These are phyloP conservation scores for Xylariomycetidae sp. DNA, from an alignment of 2,329 filamentous ascomycete species.

Conservation along the genomic window DNA sequence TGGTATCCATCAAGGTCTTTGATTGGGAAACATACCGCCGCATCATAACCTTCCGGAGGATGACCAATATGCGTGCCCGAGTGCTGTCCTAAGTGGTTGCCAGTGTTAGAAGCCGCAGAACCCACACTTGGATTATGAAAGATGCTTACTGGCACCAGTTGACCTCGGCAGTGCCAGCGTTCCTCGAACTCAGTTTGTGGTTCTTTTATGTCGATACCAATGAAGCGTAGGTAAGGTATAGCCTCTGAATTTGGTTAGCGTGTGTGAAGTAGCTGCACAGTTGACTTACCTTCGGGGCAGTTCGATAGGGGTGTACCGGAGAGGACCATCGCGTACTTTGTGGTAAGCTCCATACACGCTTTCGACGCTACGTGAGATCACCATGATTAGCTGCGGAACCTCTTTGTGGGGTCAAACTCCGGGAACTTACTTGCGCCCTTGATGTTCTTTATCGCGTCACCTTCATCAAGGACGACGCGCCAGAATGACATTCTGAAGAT, in stretches of 20 bases:
- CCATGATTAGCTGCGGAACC: no score
- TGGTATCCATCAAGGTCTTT: no score
- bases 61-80: no score
- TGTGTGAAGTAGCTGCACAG: not conserved
- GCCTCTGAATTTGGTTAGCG: constrained; percentile 7
- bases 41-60: not conserved
- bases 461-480: constrained; percentile 13
- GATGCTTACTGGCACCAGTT: no score
- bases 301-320: constrained; percentile 11
- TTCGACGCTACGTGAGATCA: constrained; percentile 9
- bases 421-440: constrained; percentile 7
- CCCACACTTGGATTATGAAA: no score
- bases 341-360: constrained; percentile 7
- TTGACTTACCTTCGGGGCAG: constrained; percentile 2
- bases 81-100: no score
- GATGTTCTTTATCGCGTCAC: constrained; percentile 10
- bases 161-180: constrained; percentile 3
- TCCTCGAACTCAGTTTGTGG: not conserved
- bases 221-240: constrained; percentile 9
- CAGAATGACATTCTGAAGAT: constrained; percentile 8
- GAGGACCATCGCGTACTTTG: constrained; percentile 8
- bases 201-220: constrained; percentile 4
- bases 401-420: no score
- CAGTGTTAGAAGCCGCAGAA: no score
- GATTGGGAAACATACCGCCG: constrained; percentile 9